A percentile compares a stretch with the other conserved stretches of the same genome.
Conservation (phyloP, 192 early-diverging fungal genomes). For the Backusella luteola region DNA sequence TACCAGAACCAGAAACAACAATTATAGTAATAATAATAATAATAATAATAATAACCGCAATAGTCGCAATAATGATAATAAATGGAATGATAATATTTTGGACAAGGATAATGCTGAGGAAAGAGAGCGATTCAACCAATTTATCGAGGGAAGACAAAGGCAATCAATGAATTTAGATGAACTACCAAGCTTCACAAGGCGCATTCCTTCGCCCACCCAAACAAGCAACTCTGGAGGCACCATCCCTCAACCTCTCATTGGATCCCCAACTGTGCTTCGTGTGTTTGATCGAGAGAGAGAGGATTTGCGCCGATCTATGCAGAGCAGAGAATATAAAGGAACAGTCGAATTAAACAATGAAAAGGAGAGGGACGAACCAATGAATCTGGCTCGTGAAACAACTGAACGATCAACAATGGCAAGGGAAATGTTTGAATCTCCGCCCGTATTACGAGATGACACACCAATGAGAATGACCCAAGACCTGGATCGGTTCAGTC, state of each 20-base stretch:
- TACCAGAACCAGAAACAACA: not conserved
- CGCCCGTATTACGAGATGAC: not conserved
- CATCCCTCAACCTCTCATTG: not conserved
- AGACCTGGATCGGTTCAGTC: not conserved
- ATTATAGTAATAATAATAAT: not conserved
- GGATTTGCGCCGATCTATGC: not conserved
- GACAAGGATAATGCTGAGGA: not conserved
- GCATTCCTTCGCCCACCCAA: not conserved
- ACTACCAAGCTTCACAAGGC: not conserved
- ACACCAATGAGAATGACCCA: not conserved
- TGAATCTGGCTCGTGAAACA: not conserved
- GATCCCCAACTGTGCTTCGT: not conserved
- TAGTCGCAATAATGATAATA: not conserved
- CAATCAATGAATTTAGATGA: not conserved
- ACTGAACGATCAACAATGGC: not conserved
- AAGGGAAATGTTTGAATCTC: not conserved
- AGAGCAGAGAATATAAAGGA: not conserved
- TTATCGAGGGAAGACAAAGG: not conserved
- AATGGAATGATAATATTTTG: not conserved
- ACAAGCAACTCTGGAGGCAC: not conserved
- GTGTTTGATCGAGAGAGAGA: not conserved
- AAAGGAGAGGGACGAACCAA: not conserved
- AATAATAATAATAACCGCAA: not conserved
- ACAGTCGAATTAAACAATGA: not conserved
- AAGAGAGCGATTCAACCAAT: not conserved